Percentiles rank a stretch among this genome's conserved stretches.
These are phyloP conservation scores for Penicillium malachiteum DNA, from an alignment of 495 filamentous ascomycete genomes.

Conservation along the genomic window DNA sequence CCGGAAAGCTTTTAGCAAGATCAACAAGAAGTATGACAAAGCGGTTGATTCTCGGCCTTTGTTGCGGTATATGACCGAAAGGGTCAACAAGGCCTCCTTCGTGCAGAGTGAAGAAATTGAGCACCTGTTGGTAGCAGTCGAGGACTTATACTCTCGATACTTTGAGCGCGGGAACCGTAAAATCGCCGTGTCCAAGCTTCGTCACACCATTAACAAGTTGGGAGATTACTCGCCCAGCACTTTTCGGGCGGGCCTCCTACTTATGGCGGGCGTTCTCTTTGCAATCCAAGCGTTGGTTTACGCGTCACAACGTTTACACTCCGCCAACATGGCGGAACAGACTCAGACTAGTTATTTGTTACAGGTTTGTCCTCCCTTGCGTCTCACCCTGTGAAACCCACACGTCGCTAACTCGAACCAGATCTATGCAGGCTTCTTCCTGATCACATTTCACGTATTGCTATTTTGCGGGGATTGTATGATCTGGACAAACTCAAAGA, in stretches of 20 bases:
- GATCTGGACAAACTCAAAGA: constrained; percentile 76
- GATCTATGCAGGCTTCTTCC: constrained; percentile 84
- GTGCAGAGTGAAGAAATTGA: constrained; percentile 82
- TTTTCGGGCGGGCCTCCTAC: constrained; percentile 77
- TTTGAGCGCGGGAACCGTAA: constrained; percentile 91
- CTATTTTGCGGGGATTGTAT: constrained; percentile 78
- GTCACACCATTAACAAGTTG: constrained; percentile 60
- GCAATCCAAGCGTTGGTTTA: constrained; percentile 71
- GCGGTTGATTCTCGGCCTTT: constrained; percentile 72
- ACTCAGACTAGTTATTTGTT: constrained; percentile 71
- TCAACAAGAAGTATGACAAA: constrained; percentile 99
- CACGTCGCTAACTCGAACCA: constrained; percentile 41
- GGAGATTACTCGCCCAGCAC: constrained; percentile 70
- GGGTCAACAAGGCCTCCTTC: constrained; percentile 87
- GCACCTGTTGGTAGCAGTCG: constrained; percentile 69
- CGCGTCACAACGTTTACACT: constrained; percentile 53
- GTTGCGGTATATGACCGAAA: constrained; percentile 84
- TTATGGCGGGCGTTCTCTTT: constrained; percentile 73
- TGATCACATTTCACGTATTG: constrained; percentile 68
- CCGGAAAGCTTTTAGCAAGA: constrained; percentile 89
- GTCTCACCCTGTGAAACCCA: neutral
- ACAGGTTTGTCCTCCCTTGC: constrained; percentile 48
- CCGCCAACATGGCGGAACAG: constrained; percentile 44
- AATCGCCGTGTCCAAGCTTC: constrained; percentile 80
- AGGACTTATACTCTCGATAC: constrained; percentile 90